Evolutionary conservation across 108 stramenopile genomes (phyloP), one percentile per base, ranked within the genome.

Genomic region (Conticribra weissflogii): DNA sequence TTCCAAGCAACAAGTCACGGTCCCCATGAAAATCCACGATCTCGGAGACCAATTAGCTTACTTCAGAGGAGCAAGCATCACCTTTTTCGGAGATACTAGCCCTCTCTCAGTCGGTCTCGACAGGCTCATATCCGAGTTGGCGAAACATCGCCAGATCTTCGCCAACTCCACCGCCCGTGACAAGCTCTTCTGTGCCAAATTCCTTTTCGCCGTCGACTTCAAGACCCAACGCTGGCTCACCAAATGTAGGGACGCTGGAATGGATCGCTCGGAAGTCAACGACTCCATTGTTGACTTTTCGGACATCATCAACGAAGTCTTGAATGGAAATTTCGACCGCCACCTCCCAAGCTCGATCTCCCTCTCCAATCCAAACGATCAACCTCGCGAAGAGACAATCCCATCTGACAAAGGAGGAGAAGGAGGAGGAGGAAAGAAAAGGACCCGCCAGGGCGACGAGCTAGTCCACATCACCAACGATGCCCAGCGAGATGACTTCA

Each of bases 121-220:
- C n/a, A 30, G n/a, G 17, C 22, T 30, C 29, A 21, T 9, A 5
- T 51, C 22, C 7, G 63, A 29, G 3, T 3, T 51, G 4, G 22
- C 12, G 36, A 12, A 41, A 12, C 5, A 41, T 41, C 36, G 12
- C 5, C 5, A 9, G 36, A 5, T 9, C 12, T 41, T 41, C 36
- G 12, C 2, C 2, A 16, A 55, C 3, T 21, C 23, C 50, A 32
- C 29, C 3, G 63, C 63, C 0, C 22, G 22, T 22, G 29, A 65
- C 18, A 33, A 52, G 27, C 24, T 3, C 2, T 51, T 65, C 16
- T 9, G 24, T 17, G 24, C 49, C 23, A 65, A 52, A 32, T 51
- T 65, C 2, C 49, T 65, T 4, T 52, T 51, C 15, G 49, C 63
- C 2, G 49, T 65, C 2, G 63, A 52, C 49, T 28, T 0, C 18